Percentiles rank a stretch among this genome's conserved stretches.
phyloP scores from a whole-genome alignment of 805 yeast genomes.

The Blastobotrys attinorum region DNA sequence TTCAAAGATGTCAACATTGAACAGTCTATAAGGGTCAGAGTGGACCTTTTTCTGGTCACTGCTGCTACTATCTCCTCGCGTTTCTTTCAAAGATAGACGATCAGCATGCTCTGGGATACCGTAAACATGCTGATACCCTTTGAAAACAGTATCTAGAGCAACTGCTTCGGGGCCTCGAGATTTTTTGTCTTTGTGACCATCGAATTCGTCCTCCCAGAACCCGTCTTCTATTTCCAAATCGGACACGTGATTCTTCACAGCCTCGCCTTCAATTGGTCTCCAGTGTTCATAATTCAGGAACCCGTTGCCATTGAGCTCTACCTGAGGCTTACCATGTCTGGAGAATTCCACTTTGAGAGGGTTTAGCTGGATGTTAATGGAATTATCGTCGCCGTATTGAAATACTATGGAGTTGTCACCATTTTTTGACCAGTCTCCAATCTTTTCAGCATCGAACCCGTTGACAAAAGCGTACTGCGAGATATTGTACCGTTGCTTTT shows the following conservation, averaged over 20 bases:
- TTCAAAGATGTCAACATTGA: constrained; percentile 92
- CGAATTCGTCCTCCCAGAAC: constrained; percentile 68
- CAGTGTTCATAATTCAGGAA: constrained; percentile 80
- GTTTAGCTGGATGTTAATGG: constrained; percentile 35
- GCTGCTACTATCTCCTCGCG: constrained; percentile 29
- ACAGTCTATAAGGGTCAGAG: constrained; percentile 75
- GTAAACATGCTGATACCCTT: constrained; percentile 54
- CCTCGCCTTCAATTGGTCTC: constrained; percentile 52
- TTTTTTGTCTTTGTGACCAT: constrained; percentile 52
- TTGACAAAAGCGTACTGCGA: constrained; percentile 57
- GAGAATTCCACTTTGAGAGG: constrained; percentile 47
- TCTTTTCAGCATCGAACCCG: constrained; percentile 6
- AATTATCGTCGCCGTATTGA: constrained; percentile 33
- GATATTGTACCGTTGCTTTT: constrained; percentile 50
- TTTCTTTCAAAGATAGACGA: constrained; percentile 62
- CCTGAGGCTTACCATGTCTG: constrained; percentile 38
- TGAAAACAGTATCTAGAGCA: constrained; percentile 66
- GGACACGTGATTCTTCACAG: constrained; percentile 9
- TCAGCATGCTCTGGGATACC: constrained; percentile 99
- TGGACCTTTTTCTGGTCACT: constrained; percentile 24
- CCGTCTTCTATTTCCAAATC: constrained; percentile 49
- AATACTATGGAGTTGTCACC: constrained; percentile 22
- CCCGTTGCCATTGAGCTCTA: constrained; percentile 59
- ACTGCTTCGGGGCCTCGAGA: constrained; percentile 76
- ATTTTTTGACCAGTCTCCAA: constrained; percentile 3